These are phyloP conservation scores for Farysia itapuensis DNA, from an alignment of 1,284 basidiomycete genomes.

Conservation along the genomic window DNA sequence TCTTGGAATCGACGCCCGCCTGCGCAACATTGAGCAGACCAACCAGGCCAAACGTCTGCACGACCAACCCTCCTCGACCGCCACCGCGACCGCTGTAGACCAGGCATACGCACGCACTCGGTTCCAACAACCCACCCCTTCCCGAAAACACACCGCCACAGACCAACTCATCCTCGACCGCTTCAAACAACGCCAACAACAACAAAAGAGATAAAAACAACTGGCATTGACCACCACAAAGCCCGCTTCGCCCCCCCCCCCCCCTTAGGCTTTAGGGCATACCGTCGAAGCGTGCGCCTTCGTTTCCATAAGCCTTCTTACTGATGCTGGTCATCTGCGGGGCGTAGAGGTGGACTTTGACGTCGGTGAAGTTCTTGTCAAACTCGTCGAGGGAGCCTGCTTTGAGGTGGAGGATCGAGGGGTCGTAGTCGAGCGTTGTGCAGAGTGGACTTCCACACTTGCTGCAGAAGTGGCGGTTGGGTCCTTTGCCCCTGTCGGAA, in stretches of 20 bases:
- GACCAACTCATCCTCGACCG: slow-evolving; percentile 76
- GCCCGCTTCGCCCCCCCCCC: neutral
- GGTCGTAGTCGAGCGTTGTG: neutral
- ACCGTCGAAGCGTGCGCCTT: neutral
- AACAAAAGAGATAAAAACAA: neutral
- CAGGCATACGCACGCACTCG: slow-evolving; percentile 77
- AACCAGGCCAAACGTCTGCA: slow-evolving; percentile 95
- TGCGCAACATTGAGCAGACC: slow-evolving; percentile 94
- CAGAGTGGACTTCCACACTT: neutral
- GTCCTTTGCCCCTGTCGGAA: neutral
- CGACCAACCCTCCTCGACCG: too few relatives aligned
- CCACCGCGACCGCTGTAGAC: slow-evolving; percentile 78
- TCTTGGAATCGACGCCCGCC: slow-evolving; percentile 87
- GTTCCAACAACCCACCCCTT: slow-evolving; percentile 52
- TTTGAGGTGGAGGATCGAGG: neutral
- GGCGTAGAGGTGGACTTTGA: neutral
- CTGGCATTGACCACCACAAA: neutral
- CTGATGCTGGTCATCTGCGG: neutral
- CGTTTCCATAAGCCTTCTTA: neutral
- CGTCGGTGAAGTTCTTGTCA: neutral
- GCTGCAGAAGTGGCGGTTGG: neutral
- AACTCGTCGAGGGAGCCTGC: neutral
- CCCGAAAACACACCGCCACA: slow-evolving; percentile 67
- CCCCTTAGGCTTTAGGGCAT: too few relatives aligned
- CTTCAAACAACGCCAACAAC: slow-evolving; percentile 56